phyloP scores from a whole-genome alignment of 176 grass and related monocot species.

The Bonia amplexicaulis region DNA sequence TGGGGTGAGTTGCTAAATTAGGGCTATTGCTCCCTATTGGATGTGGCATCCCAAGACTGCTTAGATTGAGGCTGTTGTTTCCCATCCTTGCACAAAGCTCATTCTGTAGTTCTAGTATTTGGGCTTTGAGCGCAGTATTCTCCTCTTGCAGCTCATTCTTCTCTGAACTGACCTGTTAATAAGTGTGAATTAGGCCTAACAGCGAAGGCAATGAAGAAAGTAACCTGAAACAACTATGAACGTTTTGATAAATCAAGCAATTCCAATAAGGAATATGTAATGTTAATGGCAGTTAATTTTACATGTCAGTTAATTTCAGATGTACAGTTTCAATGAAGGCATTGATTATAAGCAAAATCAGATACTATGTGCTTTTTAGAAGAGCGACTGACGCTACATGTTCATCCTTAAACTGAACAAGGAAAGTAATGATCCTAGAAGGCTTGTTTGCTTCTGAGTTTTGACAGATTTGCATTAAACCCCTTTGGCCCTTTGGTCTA shows the following conservation, averaged over 20 bases:
- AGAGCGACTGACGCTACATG: neutral
- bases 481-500: neutral
- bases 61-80: slow-evolving; percentile 19
- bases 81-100: slow-evolving; percentile 40
- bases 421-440: neutral
- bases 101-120: slow-evolving; percentile 48
- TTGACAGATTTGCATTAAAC: neutral
- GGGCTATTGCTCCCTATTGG: neutral
- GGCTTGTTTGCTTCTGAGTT: neutral
- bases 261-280: neutral
- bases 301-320: slow-evolving; percentile 4
- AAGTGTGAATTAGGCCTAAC: neutral
- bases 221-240: slow-evolving; percentile 4
- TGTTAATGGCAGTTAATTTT: neutral
- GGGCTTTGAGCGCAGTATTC: slow-evolving; percentile 43
- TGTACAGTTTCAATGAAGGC: slow-evolving; percentile 5
- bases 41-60: slow-evolving; percentile 5
- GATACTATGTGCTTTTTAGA: neutral
- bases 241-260: neutral
- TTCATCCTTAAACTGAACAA: slow-evolving; percentile 1
- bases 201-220: neutral
- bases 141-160: slow-evolving; percentile 70
- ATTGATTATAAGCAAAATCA: neutral
- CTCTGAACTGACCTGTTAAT: slow-evolving; percentile 49
- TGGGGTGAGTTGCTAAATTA: slow-evolving; percentile 5